Conservation (phyloP, 73 alveolate genomes). For the Uronychia setigera region DNA sequence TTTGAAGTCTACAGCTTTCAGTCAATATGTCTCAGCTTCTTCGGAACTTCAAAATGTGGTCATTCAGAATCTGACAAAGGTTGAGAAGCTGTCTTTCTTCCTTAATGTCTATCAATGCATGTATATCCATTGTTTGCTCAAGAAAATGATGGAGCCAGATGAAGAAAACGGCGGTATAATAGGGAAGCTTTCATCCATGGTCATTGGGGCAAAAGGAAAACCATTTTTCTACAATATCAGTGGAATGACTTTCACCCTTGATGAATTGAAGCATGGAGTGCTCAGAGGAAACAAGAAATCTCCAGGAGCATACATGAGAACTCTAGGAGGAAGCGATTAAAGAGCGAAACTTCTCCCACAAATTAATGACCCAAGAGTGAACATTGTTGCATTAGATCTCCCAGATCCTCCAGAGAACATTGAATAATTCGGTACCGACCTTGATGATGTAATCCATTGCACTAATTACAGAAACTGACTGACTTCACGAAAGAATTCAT, state of each 20-base stretch:
- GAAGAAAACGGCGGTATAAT: background rate
- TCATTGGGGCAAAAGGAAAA: constrained; percentile 3
- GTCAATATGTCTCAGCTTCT: constrained; percentile 24
- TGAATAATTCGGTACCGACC: background rate
- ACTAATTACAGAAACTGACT: constrained; percentile 8
- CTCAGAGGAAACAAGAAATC: constrained; percentile 28
- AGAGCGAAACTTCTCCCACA: constrained; percentile 16
- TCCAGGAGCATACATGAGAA: constrained; percentile 27
- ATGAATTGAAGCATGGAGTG: constrained; percentile 34
- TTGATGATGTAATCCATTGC: background rate
- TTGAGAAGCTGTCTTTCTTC: constrained; percentile 65
- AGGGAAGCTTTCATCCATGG: background rate
- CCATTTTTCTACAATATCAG: constrained; percentile 21
- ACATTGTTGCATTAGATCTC: constrained; percentile 16
- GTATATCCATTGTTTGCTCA: constrained; percentile 66
- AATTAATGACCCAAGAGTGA: constrained; percentile 16
- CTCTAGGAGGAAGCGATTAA: background rate
- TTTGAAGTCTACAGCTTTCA: constrained; percentile 43
- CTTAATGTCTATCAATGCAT: constrained; percentile 68
- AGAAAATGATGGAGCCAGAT: constrained; percentile 27
- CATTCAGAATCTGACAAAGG: constrained; percentile 21
- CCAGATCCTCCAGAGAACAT: constrained; percentile 17
- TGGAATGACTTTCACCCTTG: constrained; percentile 27
- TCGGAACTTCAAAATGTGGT: constrained; percentile 49
- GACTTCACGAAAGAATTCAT: constrained; percentile 44